A percentile compares a stretch with the other conserved stretches of the same genome.
Conservation (phyloP, 306 rosid species). For the cucumber (Cucumis sativus) region DNA sequence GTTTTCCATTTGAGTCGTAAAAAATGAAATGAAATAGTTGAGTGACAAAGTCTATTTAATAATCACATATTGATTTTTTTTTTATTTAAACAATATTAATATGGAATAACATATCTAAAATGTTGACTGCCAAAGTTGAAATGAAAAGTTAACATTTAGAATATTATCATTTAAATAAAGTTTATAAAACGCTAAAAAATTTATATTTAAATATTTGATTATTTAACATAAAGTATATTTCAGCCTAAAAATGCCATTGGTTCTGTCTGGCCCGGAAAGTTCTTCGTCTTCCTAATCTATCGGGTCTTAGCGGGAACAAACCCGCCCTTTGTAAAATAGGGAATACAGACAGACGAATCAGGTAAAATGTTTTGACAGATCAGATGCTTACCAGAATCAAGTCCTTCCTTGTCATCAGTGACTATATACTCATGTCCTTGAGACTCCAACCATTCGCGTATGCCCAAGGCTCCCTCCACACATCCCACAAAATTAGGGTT, state of each 20-base stretch:
- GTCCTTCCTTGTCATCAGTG: conserved; percentile 94
- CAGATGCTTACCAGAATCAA: conserved; percentile 42
- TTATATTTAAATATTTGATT: background rate
- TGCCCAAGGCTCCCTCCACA: conserved; percentile 75
- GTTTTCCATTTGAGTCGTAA: background rate
- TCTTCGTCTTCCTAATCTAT: background rate
- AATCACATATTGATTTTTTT: background rate
- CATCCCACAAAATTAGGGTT: conserved; percentile 92
- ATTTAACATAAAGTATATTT: background rate
- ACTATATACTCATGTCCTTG: conserved; percentile 84
- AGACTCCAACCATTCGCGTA: conserved; percentile 86
- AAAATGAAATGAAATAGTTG: background rate
- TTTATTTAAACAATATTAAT: background rate
- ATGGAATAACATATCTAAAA: background rate
- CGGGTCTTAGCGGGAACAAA: background rate
- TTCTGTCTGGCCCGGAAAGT: background rate
- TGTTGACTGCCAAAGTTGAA: background rate
- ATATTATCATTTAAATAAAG: background rate
- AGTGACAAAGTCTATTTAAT: background rate
- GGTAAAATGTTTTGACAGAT: background rate
- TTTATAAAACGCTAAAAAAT: background rate
- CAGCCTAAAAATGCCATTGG: background rate
- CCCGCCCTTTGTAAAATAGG: background rate
- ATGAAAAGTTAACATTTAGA: background rate
- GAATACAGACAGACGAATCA: background rate